Conservation (phyloP, 1,139 yeast species). For the Debaryomycetaceae sp. region DNA sequence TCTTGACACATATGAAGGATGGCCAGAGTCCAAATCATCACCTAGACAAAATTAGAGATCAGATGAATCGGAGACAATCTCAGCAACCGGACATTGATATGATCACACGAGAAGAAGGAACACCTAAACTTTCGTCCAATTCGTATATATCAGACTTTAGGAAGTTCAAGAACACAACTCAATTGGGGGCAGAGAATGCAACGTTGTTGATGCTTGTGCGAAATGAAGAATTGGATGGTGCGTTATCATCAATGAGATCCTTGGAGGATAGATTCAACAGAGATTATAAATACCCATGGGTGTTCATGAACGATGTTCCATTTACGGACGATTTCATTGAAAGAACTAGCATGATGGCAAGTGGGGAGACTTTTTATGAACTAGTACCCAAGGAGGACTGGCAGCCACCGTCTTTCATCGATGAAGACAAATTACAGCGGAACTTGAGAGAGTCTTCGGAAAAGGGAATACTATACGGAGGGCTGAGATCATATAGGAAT, state of each 20-base stretch:
- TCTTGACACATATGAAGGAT: neutral
- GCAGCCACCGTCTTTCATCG: conserved; percentile 41
- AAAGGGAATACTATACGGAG: conserved; percentile 38
- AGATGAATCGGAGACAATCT: neutral
- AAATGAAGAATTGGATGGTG: conserved; percentile 41
- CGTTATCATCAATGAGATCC: conserved; percentile 41
- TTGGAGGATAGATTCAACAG: conserved; percentile 47
- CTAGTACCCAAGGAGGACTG: conserved; percentile 42
- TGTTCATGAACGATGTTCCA: conserved; percentile 44
- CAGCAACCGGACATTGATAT: neutral
- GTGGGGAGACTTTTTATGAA: conserved; percentile 60
- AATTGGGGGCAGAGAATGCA: conserved; percentile 49
- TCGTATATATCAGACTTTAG: conserved; percentile 34
- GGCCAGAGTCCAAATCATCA: neutral
- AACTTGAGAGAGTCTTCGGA: conserved; percentile 21
- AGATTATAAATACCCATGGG: conserved; percentile 46
- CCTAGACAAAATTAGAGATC: neutral
- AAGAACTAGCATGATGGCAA: conserved; percentile 77
- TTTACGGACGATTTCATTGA: conserved; percentile 40
- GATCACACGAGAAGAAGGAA: neutral
- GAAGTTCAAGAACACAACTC: conserved; percentile 28
- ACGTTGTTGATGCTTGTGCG: conserved; percentile 47
- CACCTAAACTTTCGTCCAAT: conserved; percentile 40
- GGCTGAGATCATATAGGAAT: conserved; percentile 38
- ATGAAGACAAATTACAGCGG: conserved; percentile 23